Conservation (phyloP, 2,329 filamentous ascomycete genomes). For the Pyricularia sp. region DNA sequence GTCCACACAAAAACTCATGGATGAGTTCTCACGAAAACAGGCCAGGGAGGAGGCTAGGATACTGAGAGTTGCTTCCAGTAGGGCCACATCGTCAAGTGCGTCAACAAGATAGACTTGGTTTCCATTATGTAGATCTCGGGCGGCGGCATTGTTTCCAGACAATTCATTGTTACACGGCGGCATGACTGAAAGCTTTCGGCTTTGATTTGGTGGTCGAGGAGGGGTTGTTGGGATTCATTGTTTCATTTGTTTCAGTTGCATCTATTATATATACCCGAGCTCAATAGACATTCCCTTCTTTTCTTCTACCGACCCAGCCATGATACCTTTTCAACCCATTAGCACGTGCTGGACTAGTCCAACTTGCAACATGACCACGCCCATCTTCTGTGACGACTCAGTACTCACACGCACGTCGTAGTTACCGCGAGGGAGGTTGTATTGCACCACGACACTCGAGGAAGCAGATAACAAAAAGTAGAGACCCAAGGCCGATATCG, state of each 20-base stretch:
- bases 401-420: too few relatives aligned
- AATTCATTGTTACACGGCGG: not conserved
- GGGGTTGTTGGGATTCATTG: not conserved
- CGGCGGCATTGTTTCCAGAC: not conserved
- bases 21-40: constrained; percentile 18
- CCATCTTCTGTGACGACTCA: too few relatives aligned
- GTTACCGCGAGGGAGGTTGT: too few relatives aligned
- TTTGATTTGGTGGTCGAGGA: not conserved
- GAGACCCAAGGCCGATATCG: too few relatives aligned
- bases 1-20: constrained; percentile 19
- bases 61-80: not conserved
- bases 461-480: too few relatives aligned
- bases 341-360: not conserved
- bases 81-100: not conserved
- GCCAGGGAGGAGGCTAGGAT: not conserved
- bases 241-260: not conserved
- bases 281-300: not conserved
- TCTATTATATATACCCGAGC: not conserved
- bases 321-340: not conserved
- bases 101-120: not conserved
- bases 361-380: too few relatives aligned
- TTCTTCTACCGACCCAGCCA: not conserved
- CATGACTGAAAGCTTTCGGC: not conserved
- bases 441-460: too few relatives aligned
- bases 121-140: not conserved